These are phyloP conservation scores for Graphilbum fragrans DNA, from an alignment of 2,329 filamentous ascomycete species.

Conservation along the genomic window DNA sequence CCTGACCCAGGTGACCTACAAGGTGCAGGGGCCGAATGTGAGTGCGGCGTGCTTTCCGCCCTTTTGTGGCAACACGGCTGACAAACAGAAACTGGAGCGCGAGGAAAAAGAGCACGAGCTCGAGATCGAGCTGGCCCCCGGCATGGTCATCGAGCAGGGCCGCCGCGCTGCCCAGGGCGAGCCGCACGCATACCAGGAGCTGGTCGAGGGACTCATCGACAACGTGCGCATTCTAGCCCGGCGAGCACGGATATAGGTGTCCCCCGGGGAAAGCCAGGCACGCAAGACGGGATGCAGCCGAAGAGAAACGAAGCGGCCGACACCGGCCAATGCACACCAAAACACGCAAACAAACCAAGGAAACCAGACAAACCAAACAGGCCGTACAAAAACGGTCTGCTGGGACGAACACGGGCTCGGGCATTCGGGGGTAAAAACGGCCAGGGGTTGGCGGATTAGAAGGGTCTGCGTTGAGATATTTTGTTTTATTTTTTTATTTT, in stretches of 20 bases:
- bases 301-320: too few species aligned
- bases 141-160: conserved; percentile 54
- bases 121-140: conserved; percentile 62
- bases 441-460: too few species aligned
- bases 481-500: not conserved
- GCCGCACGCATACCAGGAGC: conserved; percentile 48
- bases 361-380: not conserved
- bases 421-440: too few species aligned
- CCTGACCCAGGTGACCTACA: conserved; percentile 70
- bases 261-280: not conserved
- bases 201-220: conserved; percentile 64
- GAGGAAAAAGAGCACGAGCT: conserved; percentile 63
- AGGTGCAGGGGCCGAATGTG: conserved; percentile 10
- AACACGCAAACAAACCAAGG: too few species aligned
- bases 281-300: not conserved
- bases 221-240: conserved; percentile 48
- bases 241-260: conserved; percentile 1
- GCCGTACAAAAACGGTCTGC: too few species aligned
- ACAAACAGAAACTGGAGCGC: conserved; percentile 26
- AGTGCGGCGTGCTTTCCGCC: not conserved
- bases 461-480: not conserved
- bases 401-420: too few species aligned
- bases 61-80: too few species aligned
- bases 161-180: conserved; percentile 36
- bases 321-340: too few species aligned